Percentiles rank a stretch among this genome's conserved stretches.
These are phyloP conservation scores for Paraphoma chrysanthemicola DNA, from an alignment of 2,329 filamentous ascomycete genomes.

Conservation along the genomic window DNA sequence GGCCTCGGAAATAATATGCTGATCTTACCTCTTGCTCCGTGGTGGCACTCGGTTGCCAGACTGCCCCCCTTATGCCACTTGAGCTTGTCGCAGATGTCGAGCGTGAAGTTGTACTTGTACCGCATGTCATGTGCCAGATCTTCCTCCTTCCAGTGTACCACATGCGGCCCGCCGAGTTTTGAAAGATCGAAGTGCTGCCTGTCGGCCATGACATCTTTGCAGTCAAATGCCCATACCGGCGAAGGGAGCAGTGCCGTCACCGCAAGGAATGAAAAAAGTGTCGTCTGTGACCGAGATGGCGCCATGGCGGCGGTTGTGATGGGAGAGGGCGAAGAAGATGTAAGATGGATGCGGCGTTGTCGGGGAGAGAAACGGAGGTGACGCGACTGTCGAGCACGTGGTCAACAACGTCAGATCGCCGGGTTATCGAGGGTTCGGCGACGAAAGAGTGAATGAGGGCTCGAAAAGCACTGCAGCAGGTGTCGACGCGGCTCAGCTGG, in stretches of 20 bases:
- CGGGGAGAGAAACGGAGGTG: not conserved
- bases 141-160: slow-evolving; percentile 64
- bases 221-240: slow-evolving; percentile 58
- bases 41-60: slow-evolving; percentile 67
- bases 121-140: slow-evolving; percentile 56
- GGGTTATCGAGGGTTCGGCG: not conserved
- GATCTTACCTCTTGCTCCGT: slow-evolving; percentile 62
- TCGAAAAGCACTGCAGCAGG: not conserved
- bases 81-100: slow-evolving; percentile 77
- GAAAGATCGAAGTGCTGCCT: slow-evolving; percentile 69
- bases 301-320: slow-evolving; percentile 34
- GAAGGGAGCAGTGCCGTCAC: slow-evolving; percentile 33
- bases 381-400: not conserved
- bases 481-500: slow-evolving; percentile 1
- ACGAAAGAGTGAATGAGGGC: not conserved
- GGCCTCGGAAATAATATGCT: not conserved
- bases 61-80: slow-evolving; percentile 62
- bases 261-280: slow-evolving; percentile 33
- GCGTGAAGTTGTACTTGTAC: slow-evolving; percentile 79
- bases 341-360: slow-evolving; percentile 5
- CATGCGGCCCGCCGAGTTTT: slow-evolving; percentile 70
- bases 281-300: slow-evolving; percentile 27
- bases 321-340: not conserved
- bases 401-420: not conserved
- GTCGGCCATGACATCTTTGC: slow-evolving; percentile 67